phyloP scores from a whole-genome alignment of 2,329 filamentous ascomycete genomes.

The Penicillium rolfsii region DNA sequence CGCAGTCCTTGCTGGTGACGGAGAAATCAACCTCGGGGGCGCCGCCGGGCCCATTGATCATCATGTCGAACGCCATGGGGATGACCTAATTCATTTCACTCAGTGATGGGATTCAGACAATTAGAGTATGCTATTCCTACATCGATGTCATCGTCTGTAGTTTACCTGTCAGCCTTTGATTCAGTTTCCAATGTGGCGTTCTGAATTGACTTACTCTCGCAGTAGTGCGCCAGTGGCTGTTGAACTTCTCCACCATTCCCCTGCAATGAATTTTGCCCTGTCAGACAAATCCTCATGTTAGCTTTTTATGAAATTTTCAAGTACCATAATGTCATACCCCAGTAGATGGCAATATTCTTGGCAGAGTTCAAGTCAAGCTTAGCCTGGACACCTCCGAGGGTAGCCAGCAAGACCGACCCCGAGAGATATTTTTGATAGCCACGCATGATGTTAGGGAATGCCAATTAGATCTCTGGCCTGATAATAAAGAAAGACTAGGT shows the following conservation, averaged over 20 bases:
- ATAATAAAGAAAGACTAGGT: slow-evolving; percentile 12
- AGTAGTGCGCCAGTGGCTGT: slow-evolving; percentile 62
- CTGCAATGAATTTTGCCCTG: slow-evolving; percentile 65
- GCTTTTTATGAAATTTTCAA: too few relatives aligned
- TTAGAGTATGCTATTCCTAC: slow-evolving; percentile 9
- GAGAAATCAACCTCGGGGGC: slow-evolving; percentile 65
- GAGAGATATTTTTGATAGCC: slow-evolving; percentile 30
- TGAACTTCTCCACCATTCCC: slow-evolving; percentile 54
- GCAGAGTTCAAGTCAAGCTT: slow-evolving; percentile 50
- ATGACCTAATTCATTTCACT: slow-evolving; percentile 55
- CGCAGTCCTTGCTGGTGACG: slow-evolving; percentile 65
- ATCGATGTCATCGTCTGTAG: slow-evolving; percentile 30
- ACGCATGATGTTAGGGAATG: slow-evolving; percentile 30
- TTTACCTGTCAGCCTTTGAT: slow-evolving; percentile 16
- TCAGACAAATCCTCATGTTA: background rate
- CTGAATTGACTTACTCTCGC: slow-evolving; percentile 52
- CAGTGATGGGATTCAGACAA: slow-evolving; percentile 8
- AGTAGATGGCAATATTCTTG: slow-evolving; percentile 67
- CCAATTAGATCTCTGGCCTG: background rate
- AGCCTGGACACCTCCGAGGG: slow-evolving; percentile 40
- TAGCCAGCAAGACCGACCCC: slow-evolving; percentile 35
- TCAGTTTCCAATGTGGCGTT: background rate
- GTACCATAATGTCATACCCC: slow-evolving; percentile 49
- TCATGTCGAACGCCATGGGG: slow-evolving; percentile 65
- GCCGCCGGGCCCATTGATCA: slow-evolving; percentile 56